Base-by-base conservation (phyloP, 164 flowering plant species). In the Umbilicus rupestris region DNA sequence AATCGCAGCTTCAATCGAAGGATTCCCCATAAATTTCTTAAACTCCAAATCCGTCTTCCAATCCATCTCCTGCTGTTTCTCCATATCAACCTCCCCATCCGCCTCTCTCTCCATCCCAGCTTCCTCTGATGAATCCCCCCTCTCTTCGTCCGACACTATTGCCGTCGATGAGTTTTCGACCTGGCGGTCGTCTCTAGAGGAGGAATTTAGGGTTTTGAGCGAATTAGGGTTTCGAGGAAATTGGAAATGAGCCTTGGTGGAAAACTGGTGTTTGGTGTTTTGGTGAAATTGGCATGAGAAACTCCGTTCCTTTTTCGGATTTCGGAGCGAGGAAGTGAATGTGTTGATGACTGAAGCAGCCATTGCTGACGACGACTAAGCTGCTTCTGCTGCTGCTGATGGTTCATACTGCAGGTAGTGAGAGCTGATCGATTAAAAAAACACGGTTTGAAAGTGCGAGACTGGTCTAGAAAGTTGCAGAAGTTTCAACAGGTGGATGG, bases 1-100 rank as follows among this genome's bases (percentile, higher is more conserved):
- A 28, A 93, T 90, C 1, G 96, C 97, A 0, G 96, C 98, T 66
- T 93, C 97, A 14, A 93, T 90, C 0, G 98, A 90, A 11, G 96
- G 98, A 68, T 87, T 93, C 1, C 98, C 98, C 98, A 93, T 93
- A 71, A 93, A 90, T 57, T 84, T 87, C 83, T 90, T 93, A 79
- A 93, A 93, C 79, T 89, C 98, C 65, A 90, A 92, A 68, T 93
- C 98, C 5, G 76, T 73, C 71, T 93, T 93, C 98, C 97, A 93
- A 66, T 90, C 97, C 78, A 76, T 35, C 72, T 88, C 91, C 63
- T 93, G 92, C 75, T 79, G 81, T 39, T 75, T 73, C 71, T 76
- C 76, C 46, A 47, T 71, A 67, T 72, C 71, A 29, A 64, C 73
- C 16, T 69, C 76, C 28, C 45, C 66, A 1, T 64, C 73, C 16